phyloP scores from a whole-genome alignment of 2,329 filamentous ascomycete species.

The Fonsecaea erecta region DNA sequence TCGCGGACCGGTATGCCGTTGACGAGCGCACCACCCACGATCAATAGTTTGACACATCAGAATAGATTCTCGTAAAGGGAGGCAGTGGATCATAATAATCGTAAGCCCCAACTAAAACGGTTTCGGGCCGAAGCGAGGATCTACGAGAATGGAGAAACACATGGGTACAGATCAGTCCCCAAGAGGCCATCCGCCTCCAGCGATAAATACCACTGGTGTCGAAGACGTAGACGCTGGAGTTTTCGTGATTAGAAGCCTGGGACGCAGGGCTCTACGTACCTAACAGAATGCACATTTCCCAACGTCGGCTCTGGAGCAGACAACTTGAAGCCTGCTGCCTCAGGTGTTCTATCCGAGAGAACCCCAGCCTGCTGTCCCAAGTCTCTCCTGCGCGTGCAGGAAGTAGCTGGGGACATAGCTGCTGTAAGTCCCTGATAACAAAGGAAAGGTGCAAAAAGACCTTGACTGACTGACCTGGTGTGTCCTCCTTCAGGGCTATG shows the following conservation, averaged over 20 bases:
- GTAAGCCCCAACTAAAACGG: no score
- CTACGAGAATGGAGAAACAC: no score
- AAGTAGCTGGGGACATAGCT: background rate
- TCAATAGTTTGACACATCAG: no score
- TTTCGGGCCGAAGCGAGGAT: no score
- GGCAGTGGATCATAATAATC: no score
- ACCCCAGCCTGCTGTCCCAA: background rate
- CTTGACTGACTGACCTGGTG: conserved; percentile 28
- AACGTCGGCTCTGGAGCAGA: background rate
- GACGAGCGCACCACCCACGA: no score
- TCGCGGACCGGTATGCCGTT: no score
- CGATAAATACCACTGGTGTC: background rate
- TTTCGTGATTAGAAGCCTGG: conserved; percentile 17
- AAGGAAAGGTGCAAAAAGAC: conserved; percentile 1
- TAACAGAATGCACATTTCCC: background rate
- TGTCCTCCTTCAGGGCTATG: background rate
- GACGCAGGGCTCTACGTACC: conserved; percentile 24
- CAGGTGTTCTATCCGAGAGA: background rate
- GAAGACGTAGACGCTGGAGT: no score
- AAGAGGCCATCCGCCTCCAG: no score
- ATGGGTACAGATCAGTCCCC: no score
- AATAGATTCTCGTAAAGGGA: no score
- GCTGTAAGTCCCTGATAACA: conserved; percentile 8
- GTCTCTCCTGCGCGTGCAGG: background rate
- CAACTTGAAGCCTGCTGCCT: background rate